Base-by-base conservation (phyloP, 805 yeast genomes). In the Ascoidea rubescens region DNA sequence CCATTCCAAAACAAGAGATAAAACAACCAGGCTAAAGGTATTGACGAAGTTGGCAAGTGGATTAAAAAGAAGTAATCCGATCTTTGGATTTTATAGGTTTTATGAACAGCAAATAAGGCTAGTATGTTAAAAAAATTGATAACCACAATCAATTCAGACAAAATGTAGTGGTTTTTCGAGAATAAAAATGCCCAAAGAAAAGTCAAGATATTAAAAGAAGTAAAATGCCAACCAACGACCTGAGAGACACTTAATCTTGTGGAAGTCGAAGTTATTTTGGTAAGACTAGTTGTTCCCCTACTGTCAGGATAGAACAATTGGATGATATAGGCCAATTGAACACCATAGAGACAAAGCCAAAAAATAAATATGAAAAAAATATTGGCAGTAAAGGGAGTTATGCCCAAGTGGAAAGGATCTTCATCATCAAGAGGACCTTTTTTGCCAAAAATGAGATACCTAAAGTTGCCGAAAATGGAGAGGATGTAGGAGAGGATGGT, bases 1-100 rank as follows among this genome's bases (percentile, higher is more conserved):
- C 95, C 95, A 62, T 84, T 84, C 95, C 95, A 87, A 71, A 86
- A 84, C 45, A 87, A 63, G 30, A 80, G 82, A 61, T 80, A 84
- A 54, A 84, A 63, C 44, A 82, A 67, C 95, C 95, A 87, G 37
- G 84, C 72, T 52, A 84, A 64, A 12, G 96, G 95, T 59, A 85
- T 58, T 0, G 90, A 87, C 7, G 79, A 74, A 12, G 74, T 73
- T 14, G 91, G 75, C 57, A 80, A 66, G 66, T 87, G 95, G 50
- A 84, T 69, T 45, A 78, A 65, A 33, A 79, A 56, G 77, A 82
- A 80, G 54, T 71, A 72, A 51, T 67, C 55, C 49, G 79, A 57
- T 7, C 80, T 80, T 52, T 72, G 70, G 61, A 82, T 69, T 16
- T 73, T 59, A 60, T 74, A 79, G 2, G 93, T 79, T 63, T 78